Base-by-base conservation (phyloP, 2,329 filamentous ascomycete species). In the Harringtonia lauricola region DNA sequence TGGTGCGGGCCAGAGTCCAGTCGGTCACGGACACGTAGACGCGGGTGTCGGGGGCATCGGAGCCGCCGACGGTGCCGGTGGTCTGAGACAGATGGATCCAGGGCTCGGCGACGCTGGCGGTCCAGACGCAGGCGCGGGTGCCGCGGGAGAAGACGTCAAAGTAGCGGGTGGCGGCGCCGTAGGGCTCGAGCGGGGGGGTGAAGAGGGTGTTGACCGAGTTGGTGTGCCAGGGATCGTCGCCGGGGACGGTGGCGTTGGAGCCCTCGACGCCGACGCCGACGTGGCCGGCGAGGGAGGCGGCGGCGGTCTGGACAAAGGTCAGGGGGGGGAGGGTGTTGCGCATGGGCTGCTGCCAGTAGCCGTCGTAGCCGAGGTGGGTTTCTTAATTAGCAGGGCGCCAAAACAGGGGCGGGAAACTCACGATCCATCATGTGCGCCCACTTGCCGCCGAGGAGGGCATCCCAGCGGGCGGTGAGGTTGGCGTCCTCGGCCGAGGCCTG, bases 321-420 rank as follows among this genome's bases (percentile, higher is more conserved):
- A 83, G 66, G 8, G 74, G 70, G 0, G 81, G 79, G 1, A 82
- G 68, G 0, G 72, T 71, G 54, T 86, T 82, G 29, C 79, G 67
- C 81, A 84, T 84, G 1, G 82, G 79, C 56, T 85, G 81, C 59
- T 86, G 81, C 80, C 80, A 75, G 57, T 69, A 68, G 39, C 64
- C 67, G 42, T 72, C 63, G 38, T 71, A 76, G 18, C 71, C 71
- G 9, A 76, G 58, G 51, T 76, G 73, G 0, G 70, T 73, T 63
- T 74, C 62, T 63, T 30, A 8, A 3, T 29, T 19, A 15, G 28
- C 14, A 26, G n/a, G 36, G 8, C 8, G 18, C 15, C 34, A 21
- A 10, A 8, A 5, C 14, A 6, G 15, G n/a, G n/a, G n/a, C n/a
- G n/a, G n/a, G n/a, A n/a, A n/a, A 63, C 54, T 61, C 55, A 58